Base-by-base conservation (phyloP, 768 basidiomycete genomes). In the Lactifluus echinatus region DNA sequence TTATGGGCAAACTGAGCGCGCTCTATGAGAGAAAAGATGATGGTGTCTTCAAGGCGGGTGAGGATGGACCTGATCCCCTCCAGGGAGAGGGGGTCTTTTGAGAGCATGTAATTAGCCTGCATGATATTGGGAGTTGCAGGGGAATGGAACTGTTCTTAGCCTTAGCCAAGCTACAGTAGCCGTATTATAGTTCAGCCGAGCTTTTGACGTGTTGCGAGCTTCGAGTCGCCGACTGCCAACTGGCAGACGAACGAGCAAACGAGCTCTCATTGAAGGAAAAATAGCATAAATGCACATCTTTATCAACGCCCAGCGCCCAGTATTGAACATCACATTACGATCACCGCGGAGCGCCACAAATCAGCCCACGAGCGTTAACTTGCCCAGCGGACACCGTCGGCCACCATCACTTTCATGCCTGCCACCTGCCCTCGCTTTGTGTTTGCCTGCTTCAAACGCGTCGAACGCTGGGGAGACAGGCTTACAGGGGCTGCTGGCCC, bases 11-110 rank as follows among this genome's bases (percentile, higher is more conserved):
- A 99, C 69, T 98, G 95, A 0, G 94, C 95, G 17, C 96, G 82
- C 70, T 99, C 96, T 66, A 99, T 99, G 55, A 98, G 79, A 49
- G 82, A 85, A 70, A 99, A 99, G 71, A 98, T 98, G 75, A 99
- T 98, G 21, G 95, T 99, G 65, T 99, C 96, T 69, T 99, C 96
- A 23, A 99, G 82, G 26, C 96, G 81, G 61, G 79, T 84, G 15
- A 99, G 76, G 46, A 93, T 87, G 21, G 83, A 83, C 55, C 96
- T 78, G 65, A 99, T 98, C 59, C 83, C 78, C 46, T 93, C 87
- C n/a, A 95, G 75, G 19, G 87, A 89, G 14, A 97, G 79, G 1
- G 93, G 90, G 68, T 94, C 85, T 29, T 74, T 69, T 36, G 77
- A 77, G 61, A 81, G 75, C 71, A 81, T 80, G 61, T 87, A 89